A percentile compares a stretch with the other conserved stretches of the same genome.
Evolutionary conservation across 768 basidiomycete species (phyloP).

Genomic region (Agrocybe pediades): DNA sequence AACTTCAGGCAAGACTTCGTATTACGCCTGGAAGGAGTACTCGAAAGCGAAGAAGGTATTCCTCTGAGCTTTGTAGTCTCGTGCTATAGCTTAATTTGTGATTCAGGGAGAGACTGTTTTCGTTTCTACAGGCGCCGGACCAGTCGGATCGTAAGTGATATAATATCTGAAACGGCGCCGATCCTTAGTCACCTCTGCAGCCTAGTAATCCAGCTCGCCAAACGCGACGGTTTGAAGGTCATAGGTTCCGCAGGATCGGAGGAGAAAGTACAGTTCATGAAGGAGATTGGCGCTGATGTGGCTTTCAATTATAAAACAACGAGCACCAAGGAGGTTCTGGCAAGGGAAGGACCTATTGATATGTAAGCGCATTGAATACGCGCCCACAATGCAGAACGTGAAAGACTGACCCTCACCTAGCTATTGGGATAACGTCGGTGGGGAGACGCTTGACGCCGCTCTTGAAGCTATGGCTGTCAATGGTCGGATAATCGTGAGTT

Average conservation of each 20-base stretch:
- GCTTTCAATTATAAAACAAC: constrained; percentile 76
- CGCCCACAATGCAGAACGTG: neutral
- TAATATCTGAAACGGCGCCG: neutral
- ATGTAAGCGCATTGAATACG: constrained; percentile 29
- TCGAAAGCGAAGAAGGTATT: constrained; percentile 39
- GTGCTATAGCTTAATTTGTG: too few relatives aligned
- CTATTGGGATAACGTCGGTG: constrained; percentile 64
- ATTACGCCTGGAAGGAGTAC: constrained; percentile 41
- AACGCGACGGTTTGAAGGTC: constrained; percentile 58
- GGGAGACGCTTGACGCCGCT: constrained; percentile 58
- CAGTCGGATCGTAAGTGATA: constrained; percentile 63
- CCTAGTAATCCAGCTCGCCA: constrained; percentile 53
- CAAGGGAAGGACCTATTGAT: constrained; percentile 53
- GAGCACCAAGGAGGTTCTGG: constrained; percentile 50
- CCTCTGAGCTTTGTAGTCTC: too few relatives aligned
- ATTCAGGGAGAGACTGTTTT: constrained; percentile 43
- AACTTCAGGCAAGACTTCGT: constrained; percentile 39
- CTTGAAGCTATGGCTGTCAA: constrained; percentile 42
- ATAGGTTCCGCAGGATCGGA: constrained; percentile 74
- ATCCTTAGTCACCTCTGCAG: constrained; percentile 19
- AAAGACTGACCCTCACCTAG: too few relatives aligned
- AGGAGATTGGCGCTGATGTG: constrained; percentile 64
- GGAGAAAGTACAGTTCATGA: constrained; percentile 69
- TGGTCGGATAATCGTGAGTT: constrained; percentile 54
- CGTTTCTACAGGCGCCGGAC: constrained; percentile 42